Base-by-base conservation (phyloP, 371 early-diverging fungal species). In the Rhizomucor miehei region DNA sequence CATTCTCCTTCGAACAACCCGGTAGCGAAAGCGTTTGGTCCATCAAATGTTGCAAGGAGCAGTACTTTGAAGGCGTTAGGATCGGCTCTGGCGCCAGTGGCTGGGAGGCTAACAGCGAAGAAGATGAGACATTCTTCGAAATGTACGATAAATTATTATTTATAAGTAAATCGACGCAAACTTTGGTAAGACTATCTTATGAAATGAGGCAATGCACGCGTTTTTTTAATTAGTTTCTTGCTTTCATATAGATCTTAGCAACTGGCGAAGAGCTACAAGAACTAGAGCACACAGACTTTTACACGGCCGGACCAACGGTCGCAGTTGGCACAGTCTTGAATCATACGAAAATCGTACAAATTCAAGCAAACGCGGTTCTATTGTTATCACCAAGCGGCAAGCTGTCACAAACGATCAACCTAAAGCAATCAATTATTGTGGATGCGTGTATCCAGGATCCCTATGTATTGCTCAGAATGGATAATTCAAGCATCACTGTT, bases 241-340 rank as follows among this genome's bases (percentile, higher is more conserved):
- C 8, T 29, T 29, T 29, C 29, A 29, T 8, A 8, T 23, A 86
- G 81, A 85, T 93, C 3, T 73, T 95, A 29, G 71, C 81, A 9
- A 85, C 91, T 3, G 93, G 93, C 43, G 89, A 91, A 25, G 96
- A 95, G 52, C 69, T 97, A 11, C 79, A 81, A 38, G 91, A 97
- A 67, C 61, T 94, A 40, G 85, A 87, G 20, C 77, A 73, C 25
- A 79, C 83, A 0, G 90, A 85, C 5, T 95, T 97, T 59, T 89
- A 80, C 57, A 78, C 82, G 0, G 65, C 73, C 12, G 92, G 90
- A 0, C 87, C 91, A 1, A 94, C 97, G 0, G 71, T 97, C 24
- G 73, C 67, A 2, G 88, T 85, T 17, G 86, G 84, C n/a, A 76
- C 85, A 0, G 52, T 93, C 0, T 66, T 84, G 48, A 75, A 82